phyloP scores from a whole-genome alignment of 148 eudicot species.

The Limonium bicolor region DNA sequence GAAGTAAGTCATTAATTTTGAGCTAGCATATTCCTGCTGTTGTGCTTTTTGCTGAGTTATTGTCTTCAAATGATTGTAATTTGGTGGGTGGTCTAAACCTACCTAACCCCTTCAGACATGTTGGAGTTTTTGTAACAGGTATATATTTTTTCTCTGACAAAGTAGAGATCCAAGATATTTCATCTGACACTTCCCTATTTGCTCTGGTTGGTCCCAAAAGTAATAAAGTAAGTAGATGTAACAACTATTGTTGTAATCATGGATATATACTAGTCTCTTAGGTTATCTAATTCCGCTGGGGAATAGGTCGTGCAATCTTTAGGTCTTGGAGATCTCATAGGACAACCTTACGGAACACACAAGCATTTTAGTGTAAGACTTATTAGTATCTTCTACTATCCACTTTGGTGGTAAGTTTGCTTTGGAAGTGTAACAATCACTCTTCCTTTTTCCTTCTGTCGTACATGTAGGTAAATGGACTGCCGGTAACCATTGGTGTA shows the following conservation, averaged over 20 bases:
- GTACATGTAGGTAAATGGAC: conserved; percentile 38
- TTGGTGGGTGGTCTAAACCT: too few species aligned
- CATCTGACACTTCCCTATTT: conserved; percentile 37
- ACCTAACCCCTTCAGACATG: too few species aligned
- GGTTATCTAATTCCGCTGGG: background rate
- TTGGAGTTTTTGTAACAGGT: conserved; percentile 25
- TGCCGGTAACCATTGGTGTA: conserved; percentile 63
- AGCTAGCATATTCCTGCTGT: too few species aligned
- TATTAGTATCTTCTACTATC: too few species aligned
- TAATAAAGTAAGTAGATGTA: conserved; percentile 31
- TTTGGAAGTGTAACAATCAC: too few species aligned
- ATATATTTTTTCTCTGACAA: conserved; percentile 62
- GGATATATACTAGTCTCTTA: too few species aligned
- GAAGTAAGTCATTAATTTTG: too few species aligned
- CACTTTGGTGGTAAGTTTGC: too few species aligned
- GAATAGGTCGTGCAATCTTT: conserved; percentile 39
- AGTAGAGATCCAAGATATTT: conserved; percentile 58
- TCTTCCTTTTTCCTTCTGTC: too few species aligned
- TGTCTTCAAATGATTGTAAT: too few species aligned
- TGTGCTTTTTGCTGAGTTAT: too few species aligned
- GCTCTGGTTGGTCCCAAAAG: conserved; percentile 52
- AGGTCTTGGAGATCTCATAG: conserved; percentile 42
- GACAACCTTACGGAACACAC: conserved; percentile 57
- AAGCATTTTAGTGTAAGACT: conserved; percentile 39
- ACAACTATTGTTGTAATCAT: too few species aligned